Conservation (phyloP, 202 grass and related monocot genomes). For the Panicum virgatum region DNA sequence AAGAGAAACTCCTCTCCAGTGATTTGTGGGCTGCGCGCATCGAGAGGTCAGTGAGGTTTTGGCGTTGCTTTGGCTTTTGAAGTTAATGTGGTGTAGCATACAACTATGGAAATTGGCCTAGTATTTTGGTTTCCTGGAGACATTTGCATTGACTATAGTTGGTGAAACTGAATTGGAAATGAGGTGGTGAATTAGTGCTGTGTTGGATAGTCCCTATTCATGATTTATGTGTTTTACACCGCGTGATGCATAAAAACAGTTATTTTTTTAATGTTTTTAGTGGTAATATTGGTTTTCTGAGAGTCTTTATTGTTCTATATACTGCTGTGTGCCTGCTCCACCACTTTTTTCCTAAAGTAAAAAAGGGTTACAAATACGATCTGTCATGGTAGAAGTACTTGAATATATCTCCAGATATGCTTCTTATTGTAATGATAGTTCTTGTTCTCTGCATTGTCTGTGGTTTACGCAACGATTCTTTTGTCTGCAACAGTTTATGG, state of each 20-base stretch:
- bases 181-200: not conserved
- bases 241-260: not conserved
- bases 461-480: not conserved
- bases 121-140: not conserved
- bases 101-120: not conserved
- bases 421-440: not conserved
- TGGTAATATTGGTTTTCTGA: not conserved
- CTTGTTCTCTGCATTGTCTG: not conserved
- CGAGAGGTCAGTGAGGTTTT: constrained; percentile 51
- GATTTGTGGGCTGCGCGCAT: constrained; percentile 84
- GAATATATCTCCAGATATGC: not conserved
- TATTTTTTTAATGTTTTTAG: not conserved
- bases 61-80: not conserved
- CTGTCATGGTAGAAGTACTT: not conserved
- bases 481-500: constrained; percentile 57
- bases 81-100: not conserved
- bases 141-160: not conserved
- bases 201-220: not conserved
- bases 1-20: constrained; percentile 82
- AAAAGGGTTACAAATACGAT: not conserved
- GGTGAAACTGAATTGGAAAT: not conserved
- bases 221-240: not conserved
- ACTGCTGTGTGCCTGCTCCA: not conserved
- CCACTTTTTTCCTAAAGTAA: not conserved
- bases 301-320: not conserved